Evolutionary conservation across 805 yeast genomes (phyloP), one percentile per base, ranked within the genome.

Genomic region (Lipomyces yamanashiensis): DNA sequence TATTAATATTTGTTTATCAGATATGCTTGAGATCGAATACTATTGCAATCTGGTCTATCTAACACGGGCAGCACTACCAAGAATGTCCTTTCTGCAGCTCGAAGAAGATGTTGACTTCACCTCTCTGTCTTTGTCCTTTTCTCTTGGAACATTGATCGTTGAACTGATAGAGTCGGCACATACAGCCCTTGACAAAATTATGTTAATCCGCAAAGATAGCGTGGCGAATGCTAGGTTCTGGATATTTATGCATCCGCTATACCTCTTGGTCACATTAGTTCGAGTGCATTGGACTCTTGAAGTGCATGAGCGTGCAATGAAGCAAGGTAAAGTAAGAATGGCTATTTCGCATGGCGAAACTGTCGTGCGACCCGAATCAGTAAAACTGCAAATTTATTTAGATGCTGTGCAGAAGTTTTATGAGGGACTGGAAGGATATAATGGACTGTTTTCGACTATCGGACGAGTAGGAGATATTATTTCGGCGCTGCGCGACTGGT

Each of bases 21-120:
- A 54, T 6, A 57, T 48, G 60, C 53, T 49, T 10, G 54, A 48
- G 21, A 49, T 57, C 2, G 60, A 57, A 33, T 57, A 57, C 23
- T 41, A 47, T 50, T 17, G 54, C 15, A 47, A 39, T 17, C 17
- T 50, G 37, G 60, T 57, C 13, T 57, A 57, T 40, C 49, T 57
- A n/a, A 34, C 49, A 10, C 54, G 60, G 13, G 33, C 52, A 1
- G 60, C 53, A 15, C 33, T 57, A 36, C 60, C 60, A 23, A 40
- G 60, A 2, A 23, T 48, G 48, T 50, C 60, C 13, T n/a, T 57
- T 12, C 12, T 57, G 41, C 47, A 34, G 8, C 54, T 17, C 13
- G 54, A n/a, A 13, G 53, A 47, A 49, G 7, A 23, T 10, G 37
- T 36, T 17, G 23, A 41, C 7, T 43, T 43, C 21, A n/a, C 44